A percentile compares a stretch with the other conserved stretches of the same genome.
phyloP scores from a whole-genome alignment of 2,329 filamentous ascomycete genomes.

The Xylariaceae sp. region DNA sequence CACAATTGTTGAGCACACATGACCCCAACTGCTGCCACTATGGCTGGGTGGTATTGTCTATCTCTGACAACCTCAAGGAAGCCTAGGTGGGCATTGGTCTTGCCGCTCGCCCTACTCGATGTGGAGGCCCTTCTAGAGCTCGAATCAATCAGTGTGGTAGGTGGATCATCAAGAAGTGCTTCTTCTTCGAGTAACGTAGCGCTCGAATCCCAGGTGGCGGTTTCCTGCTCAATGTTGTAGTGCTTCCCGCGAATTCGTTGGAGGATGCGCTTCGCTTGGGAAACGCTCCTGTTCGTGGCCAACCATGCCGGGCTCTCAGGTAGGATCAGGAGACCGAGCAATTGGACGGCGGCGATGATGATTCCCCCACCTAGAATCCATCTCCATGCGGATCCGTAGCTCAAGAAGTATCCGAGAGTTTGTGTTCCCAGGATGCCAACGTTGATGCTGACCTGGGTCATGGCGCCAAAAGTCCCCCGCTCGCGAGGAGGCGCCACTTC shows the following conservation, averaged over 20 bases:
- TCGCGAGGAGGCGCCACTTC: slow-evolving; percentile 80
- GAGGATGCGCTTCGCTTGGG: slow-evolving; percentile 69
- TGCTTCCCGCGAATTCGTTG: slow-evolving; percentile 76
- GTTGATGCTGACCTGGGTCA: slow-evolving; percentile 95
- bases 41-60: slow-evolving; percentile 71
- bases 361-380: slow-evolving; percentile 79
- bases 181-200: slow-evolving; percentile 66
- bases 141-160: slow-evolving; percentile 16
- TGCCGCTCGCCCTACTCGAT: slow-evolving; percentile 31
- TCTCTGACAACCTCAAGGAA: slow-evolving; percentile 71
- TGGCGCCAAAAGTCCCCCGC: slow-evolving; percentile 78
- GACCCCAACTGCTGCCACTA: slow-evolving; percentile 84
- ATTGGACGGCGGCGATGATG: slow-evolving; percentile 70
- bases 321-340: slow-evolving; percentile 73
- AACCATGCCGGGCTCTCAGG: slow-evolving; percentile 91
- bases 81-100: slow-evolving; percentile 53
- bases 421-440: slow-evolving; percentile 86
- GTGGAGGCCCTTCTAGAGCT: slow-evolving; percentile 34
- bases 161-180: slow-evolving; percentile 62
- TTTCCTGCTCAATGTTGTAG: slow-evolving; percentile 75
- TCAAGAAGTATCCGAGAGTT: slow-evolving; percentile 84
- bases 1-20: slow-evolving; percentile 94
- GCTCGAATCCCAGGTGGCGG: slow-evolving; percentile 62
- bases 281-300: slow-evolving; percentile 67
- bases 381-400: slow-evolving; percentile 79